Base-by-base conservation (phyloP, 1,284 basidiomycete genomes). In the Calocybe gambosa region DNA sequence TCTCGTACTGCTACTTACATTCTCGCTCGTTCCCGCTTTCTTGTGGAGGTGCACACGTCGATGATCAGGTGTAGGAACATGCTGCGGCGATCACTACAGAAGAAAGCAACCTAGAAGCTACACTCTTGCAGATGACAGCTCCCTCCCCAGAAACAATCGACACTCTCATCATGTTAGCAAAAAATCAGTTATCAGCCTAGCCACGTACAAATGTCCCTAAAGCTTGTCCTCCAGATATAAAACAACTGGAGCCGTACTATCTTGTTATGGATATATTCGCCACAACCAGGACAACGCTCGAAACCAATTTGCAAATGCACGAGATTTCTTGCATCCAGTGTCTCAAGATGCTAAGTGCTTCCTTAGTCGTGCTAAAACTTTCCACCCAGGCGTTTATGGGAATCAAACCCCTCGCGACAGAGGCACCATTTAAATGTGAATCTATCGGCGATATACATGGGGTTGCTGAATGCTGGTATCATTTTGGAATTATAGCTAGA, bases 351-450 rank as follows among this genome's bases (percentile, higher is more conserved):
- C 41, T 1, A 12, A 28, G 23, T 40, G 46, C 25, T 42, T 43
- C 10, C 29, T 48, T 6, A 2, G 38, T 2, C 21, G 38, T 12
- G 15, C 39, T 16, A 9, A 41, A 3, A n/a, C 16, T 4, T 4
- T 21, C 13, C 13, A 12, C 5, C n/a, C 13, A 6, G 3, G 13
- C 13, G 10, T 8, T 13, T 26, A 28, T 6, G 15, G 8, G 9
- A 16, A 28, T 18, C n/a, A 18, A 37, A 25, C 9, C 12, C 10
- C 20, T 42, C 10, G 31, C 47, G 2, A 16, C 2, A 15, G 28
- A 40, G 18, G 50, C 50, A 9, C 19, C 35, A 20, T 21, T 34
- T 0, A 42, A 49, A 16, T 51, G 34, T 43, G 38, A 49, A 38
- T 25, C 21, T 4, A 23, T 51, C 8, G 5, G 36, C 9, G 44